Percentiles rank a stretch among this genome's conserved stretches.
phyloP scores from a whole-genome alignment of 345 rosid species.

The Garcia nutans region DNA sequence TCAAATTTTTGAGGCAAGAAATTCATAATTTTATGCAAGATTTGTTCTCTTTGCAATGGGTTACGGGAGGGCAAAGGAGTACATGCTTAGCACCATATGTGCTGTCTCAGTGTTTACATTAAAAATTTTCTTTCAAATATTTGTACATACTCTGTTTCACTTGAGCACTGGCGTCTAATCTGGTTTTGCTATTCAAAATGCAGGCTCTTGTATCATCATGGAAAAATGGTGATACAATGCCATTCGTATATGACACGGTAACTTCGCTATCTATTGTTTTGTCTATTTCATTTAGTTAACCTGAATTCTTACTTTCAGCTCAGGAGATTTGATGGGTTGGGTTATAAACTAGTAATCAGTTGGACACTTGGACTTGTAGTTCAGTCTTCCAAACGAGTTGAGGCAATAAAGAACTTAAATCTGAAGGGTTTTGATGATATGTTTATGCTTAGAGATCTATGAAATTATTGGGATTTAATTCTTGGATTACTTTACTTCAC shows the following conservation, averaged over 20 bases:
- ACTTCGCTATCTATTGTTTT: constrained; percentile 11
- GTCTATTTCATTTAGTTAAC: background rate
- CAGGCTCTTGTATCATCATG: constrained; percentile 92
- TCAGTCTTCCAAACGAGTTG: background rate
- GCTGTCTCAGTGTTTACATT: background rate
- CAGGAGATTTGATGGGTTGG: background rate
- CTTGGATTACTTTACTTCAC: constrained; percentile 14
- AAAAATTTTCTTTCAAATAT: background rate
- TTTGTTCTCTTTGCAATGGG: background rate
- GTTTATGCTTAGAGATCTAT: background rate
- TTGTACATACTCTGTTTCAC: background rate
- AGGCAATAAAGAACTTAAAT: constrained; percentile 8
- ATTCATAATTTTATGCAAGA: background rate
- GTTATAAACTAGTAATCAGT: background rate
- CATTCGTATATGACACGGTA: constrained; percentile 86
- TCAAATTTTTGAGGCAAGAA: background rate
- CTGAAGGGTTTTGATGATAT: background rate
- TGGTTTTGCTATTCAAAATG: constrained; percentile 21
- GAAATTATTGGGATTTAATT: background rate
- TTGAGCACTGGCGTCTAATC: constrained; percentile 8
- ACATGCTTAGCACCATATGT: background rate
- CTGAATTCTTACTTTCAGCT: background rate
- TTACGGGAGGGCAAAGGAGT: background rate
- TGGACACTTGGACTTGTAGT: background rate
- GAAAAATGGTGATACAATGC: constrained; percentile 82